phyloP scores from a whole-genome alignment of 2,329 filamentous ascomycete species.

The Aureobasidium sp. region DNA sequence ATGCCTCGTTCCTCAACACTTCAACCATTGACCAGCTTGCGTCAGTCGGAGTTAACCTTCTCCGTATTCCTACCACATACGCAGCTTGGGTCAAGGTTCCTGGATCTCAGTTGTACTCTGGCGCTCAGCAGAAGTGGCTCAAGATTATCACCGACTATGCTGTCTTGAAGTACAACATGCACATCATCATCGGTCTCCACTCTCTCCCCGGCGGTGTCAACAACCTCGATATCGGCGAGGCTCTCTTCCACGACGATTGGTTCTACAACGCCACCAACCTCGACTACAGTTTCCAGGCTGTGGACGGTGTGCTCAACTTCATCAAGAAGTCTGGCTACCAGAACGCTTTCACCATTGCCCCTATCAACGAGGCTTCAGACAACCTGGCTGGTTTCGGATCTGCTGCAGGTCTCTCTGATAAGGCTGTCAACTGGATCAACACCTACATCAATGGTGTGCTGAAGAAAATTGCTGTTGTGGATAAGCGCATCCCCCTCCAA shows the following conservation, averaged over 20 bases:
- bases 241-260: neutral
- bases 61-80: neutral
- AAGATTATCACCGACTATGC: neutral
- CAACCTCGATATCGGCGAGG: neutral
- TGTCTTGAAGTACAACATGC: neutral
- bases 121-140: neutral
- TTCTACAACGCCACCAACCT: neutral
- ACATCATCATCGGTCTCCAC: neutral
- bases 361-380: neutral
- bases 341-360: neutral
- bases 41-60: neutral
- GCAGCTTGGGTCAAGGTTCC: slow-evolving; percentile 23
- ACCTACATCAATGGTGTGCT: neutral
- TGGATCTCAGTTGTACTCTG: neutral
- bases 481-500: neutral
- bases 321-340: neutral
- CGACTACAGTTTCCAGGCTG: neutral
- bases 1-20: neutral
- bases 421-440: neutral
- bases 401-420: neutral
- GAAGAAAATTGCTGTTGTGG: neutral
- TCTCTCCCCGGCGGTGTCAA: slow-evolving; percentile 7
- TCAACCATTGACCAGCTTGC: neutral
- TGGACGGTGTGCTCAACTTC: neutral
- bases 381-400: neutral